Conservation (phyloP, 78 protist species). For the Diacronema lutheri region DNA sequence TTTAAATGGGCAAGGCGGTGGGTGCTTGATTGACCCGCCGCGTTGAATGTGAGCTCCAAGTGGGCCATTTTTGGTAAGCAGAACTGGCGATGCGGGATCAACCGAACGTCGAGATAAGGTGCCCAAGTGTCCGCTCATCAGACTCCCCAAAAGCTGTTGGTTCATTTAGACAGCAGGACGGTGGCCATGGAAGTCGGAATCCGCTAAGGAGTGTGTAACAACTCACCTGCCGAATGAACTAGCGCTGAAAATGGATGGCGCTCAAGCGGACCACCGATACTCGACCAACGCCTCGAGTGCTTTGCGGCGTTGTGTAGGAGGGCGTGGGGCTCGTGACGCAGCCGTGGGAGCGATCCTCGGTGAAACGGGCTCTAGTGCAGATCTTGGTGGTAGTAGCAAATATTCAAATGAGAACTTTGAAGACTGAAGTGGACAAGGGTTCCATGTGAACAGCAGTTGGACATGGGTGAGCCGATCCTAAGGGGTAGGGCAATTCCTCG, state of each 20-base stretch:
- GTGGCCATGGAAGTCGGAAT: slow-evolving; percentile 80
- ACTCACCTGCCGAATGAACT: slow-evolving; percentile 85
- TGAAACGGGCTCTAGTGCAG: slow-evolving; percentile 75
- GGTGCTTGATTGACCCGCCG: slow-evolving; percentile 28
- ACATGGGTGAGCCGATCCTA: slow-evolving; percentile 84
- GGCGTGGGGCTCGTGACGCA: slow-evolving; percentile 68
- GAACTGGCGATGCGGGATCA: slow-evolving; percentile 93
- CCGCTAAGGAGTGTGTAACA: slow-evolving; percentile 91
- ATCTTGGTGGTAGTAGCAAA: slow-evolving; percentile 89
- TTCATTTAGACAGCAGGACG: slow-evolving; percentile 85
- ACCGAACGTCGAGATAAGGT: slow-evolving; percentile 78
- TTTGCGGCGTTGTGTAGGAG: slow-evolving; percentile 62
- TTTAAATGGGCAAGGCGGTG: slow-evolving; percentile 58
- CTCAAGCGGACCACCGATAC: slow-evolving; percentile 73
- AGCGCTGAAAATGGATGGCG: slow-evolving; percentile 91
- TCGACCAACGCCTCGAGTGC: slow-evolving; percentile 44
- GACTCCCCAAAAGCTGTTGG: slow-evolving; percentile 82
- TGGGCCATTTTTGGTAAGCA: slow-evolving; percentile 93
- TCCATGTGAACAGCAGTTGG: slow-evolving; percentile 77
- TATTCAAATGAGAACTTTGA: slow-evolving; percentile 82
- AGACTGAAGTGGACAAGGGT: slow-evolving; percentile 84
- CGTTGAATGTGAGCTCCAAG: slow-evolving; percentile 56
- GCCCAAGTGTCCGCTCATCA: slow-evolving; percentile 72
- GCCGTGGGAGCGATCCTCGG: slow-evolving; percentile 58
- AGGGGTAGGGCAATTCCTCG: slow-evolving; percentile 44